Base-by-base conservation (phyloP, 2,329 filamentous ascomycete species). In the Rutstroemia sp. region DNA sequence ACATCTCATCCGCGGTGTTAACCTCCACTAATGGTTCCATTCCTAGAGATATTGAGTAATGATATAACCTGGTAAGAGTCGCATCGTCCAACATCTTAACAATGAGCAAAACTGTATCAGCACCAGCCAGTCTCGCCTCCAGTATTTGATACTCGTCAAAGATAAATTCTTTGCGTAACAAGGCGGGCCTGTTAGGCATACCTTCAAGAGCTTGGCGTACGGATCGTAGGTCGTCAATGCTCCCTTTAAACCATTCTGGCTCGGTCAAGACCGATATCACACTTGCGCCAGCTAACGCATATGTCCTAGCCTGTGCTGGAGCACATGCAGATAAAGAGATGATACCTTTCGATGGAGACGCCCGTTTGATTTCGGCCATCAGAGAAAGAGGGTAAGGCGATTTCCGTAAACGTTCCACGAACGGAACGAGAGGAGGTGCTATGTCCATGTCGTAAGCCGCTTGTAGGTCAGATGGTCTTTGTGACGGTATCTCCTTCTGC, bases 1-100 rank as follows among this genome's bases (percentile, higher is more conserved):
- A 79, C 89, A 96, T 99, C 73, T 99, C 94, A 50, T 94, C 89
- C 0, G 86, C 84, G 44, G 88, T 99, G 68, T 99, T 95, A 27
- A 99, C 94, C 71, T 99, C 94, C 1, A 99, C 94, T 30, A 99
- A 74, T 36, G 94, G 94, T 73, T 99, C 95, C 94, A 99, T 99
- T 17, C 92, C 92, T 2, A 99, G 78, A 2, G 87, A 91, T 45
- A 84, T 78, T 1, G 91, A 96, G 74, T 97, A 99, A 57, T 84
- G 79, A 76, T 96, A 99, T 10, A 99, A 77, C 46, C 82, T 79
- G 57, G 84, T 83, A 34, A 99, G 78, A 4, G 88, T 78, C 27
- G 83, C 82, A 25, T 81, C 75, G 58, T 92, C 87, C 10, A 99
- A 82, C 94, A 99, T 99, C 76, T 99, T 99, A 51, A 99, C 94